phyloP scores from a whole-genome alignment of 192 early-diverging fungal genomes.

The Coemansia erecta region DNA sequence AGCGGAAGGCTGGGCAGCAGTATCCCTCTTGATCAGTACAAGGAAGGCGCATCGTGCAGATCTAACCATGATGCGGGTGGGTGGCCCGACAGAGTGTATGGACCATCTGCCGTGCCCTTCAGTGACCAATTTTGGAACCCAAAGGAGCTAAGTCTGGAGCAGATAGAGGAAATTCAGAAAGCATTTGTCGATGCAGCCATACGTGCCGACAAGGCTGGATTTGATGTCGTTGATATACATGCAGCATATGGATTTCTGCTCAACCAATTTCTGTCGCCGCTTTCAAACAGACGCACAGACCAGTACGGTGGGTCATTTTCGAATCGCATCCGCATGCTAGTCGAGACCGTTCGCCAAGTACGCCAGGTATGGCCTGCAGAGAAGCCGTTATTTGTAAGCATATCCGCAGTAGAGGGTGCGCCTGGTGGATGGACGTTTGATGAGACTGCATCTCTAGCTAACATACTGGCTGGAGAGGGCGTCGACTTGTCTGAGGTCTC shows the following conservation, averaged over 20 bases:
- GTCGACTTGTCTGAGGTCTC: conserved; percentile 77
- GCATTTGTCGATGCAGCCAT: conserved; percentile 66
- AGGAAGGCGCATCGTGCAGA: conserved; percentile 5
- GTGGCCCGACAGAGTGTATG: conserved; percentile 73
- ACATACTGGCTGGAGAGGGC: conserved; percentile 57
- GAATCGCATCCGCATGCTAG: conserved; percentile 75
- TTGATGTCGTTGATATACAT: conserved; percentile 87
- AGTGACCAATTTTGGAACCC: conserved; percentile 13
- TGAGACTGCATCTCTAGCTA: conserved; percentile 62
- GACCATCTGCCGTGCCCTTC: conserved; percentile 58
- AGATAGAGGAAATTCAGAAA: conserved; percentile 65
- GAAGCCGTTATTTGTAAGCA: conserved; percentile 81
- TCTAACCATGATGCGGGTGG: conserved; percentile 51
- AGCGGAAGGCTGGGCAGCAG: conserved; percentile 75
- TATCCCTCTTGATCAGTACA: conserved; percentile 13
- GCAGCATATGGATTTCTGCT: conserved; percentile 88
- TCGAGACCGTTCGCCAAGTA: conserved; percentile 64
- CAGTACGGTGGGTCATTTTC: conserved; percentile 88
- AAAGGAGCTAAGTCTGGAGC: conserved; percentile 60
- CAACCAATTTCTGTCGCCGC: conserved; percentile 73
- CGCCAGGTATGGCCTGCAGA: conserved; percentile 71
- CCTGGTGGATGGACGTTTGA: conserved; percentile 59
- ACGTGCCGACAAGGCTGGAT: conserved; percentile 76
- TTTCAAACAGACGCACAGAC: conserved; percentile 85
- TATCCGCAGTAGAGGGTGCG: conserved; percentile 51